Conservation (phyloP, 2,329 filamentous ascomycete species). For the Bipolaris sorokiniana region DNA sequence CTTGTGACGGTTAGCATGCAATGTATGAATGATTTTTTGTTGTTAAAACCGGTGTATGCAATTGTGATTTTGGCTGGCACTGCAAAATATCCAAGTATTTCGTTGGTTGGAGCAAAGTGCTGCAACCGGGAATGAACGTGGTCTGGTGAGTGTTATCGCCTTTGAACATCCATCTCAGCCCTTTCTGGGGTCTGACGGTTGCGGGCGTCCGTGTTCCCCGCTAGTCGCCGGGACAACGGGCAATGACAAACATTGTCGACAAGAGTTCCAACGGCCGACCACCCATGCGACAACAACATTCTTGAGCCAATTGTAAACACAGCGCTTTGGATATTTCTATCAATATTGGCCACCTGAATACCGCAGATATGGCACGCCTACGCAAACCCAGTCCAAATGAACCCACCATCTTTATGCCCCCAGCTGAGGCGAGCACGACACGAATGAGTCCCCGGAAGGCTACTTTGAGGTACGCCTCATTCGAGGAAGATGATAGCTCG, state of each 20-base stretch:
- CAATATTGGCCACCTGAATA: conserved; percentile 5
- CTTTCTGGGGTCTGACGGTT: background rate
- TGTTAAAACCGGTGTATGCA: conserved; percentile 1
- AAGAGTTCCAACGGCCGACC: conserved; percentile 5
- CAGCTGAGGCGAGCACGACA: conserved; percentile 24
- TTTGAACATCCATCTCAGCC: background rate
- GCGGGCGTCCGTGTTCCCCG: conserved; percentile 1
- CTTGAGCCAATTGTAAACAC: conserved; percentile 11
- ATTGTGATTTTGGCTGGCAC: background rate
- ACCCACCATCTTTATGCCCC: conserved; percentile 26
- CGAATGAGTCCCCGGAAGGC: conserved; percentile 41
- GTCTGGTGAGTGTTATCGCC: background rate
- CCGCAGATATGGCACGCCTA: conserved; percentile 42
- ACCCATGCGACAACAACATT: conserved; percentile 13
- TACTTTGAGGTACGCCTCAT: conserved; percentile 13
- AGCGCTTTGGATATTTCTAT: conserved; percentile 4
- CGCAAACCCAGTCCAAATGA: conserved; percentile 42
- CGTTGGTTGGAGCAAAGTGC: background rate
- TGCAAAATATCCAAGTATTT: background rate
- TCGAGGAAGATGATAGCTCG: conserved; percentile 26
- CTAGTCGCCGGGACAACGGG: conserved; percentile 17
- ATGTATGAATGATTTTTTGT: conserved; percentile 41
- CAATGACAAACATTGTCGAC: conserved; percentile 18
- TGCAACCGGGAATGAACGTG: background rate
- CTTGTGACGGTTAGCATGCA: conserved; percentile 49